Percentiles rank a stretch among this genome's conserved stretches.
These are phyloP conservation scores for Sergeia podlipaevii DNA, from an alignment of 208 protist species.

Conservation along the genomic window DNA sequence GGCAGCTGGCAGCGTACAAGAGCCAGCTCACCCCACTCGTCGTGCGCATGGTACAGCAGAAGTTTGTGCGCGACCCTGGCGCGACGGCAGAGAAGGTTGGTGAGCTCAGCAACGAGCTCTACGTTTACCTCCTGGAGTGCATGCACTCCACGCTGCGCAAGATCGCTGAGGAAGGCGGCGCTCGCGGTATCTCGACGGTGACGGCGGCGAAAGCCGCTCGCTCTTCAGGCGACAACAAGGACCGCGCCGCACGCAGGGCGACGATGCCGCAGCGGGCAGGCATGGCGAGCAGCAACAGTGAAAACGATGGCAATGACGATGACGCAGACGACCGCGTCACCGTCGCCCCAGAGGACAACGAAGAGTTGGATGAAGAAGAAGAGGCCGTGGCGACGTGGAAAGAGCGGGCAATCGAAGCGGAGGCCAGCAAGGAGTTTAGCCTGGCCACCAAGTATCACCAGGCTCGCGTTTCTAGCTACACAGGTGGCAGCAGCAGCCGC, in stretches of 20 bases:
- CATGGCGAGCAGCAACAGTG: background rate
- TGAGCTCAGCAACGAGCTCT: slow-evolving; percentile 81
- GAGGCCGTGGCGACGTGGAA: slow-evolving; percentile 23
- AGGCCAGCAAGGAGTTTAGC: slow-evolving; percentile 52
- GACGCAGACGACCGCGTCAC: background rate
- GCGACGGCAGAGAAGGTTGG: slow-evolving; percentile 29
- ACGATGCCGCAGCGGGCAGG: background rate
- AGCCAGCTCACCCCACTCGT: slow-evolving; percentile 67
- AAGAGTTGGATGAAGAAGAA: background rate
- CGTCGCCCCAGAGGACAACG: background rate
- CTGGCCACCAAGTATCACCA: slow-evolving; percentile 75
- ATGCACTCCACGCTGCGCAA: slow-evolving; percentile 63
- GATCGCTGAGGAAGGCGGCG: slow-evolving; percentile 10
- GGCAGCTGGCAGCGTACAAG: slow-evolving; percentile 73
- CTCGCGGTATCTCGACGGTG: background rate
- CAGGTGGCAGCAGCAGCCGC: background rate
- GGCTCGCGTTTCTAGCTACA: slow-evolving; percentile 49
- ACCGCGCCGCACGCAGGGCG: background rate
- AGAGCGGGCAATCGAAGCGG: slow-evolving; percentile 78
- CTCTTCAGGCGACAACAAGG: background rate
- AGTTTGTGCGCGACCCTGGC: slow-evolving; percentile 26
- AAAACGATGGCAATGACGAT: background rate
- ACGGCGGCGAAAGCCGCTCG: background rate
- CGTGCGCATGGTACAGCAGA: slow-evolving; percentile 56
- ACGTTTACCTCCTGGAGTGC: slow-evolving; percentile 84